A percentile compares a stretch with the other conserved stretches of the same genome.
Evolutionary conservation across 1,284 basidiomycete genomes (phyloP).

Genomic region (Mycena citricolor): DNA sequence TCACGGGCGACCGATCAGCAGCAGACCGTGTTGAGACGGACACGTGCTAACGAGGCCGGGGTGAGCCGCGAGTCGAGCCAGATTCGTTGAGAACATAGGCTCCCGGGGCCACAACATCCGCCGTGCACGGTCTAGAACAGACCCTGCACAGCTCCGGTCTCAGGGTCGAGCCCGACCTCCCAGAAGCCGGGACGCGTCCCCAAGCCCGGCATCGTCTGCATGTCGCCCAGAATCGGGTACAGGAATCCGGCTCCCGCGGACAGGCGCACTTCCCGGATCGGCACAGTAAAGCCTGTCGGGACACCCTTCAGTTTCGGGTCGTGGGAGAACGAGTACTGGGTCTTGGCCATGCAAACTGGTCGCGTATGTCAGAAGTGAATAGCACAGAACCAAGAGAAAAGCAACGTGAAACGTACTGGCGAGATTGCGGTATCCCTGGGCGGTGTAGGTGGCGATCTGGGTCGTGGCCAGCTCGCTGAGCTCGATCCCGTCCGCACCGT

Average conservation of each 20-base stretch:
- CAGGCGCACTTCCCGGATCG: constrained; percentile 86
- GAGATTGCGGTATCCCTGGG: constrained; percentile 81
- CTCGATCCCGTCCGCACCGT: constrained; percentile 87
- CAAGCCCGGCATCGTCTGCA: constrained; percentile 98
- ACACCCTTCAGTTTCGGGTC: constrained; percentile 91
- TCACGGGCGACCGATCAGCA: too few relatives aligned
- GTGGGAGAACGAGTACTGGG: constrained; percentile 94
- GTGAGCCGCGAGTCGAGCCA: constrained; percentile 19
- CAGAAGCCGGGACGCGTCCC: constrained; percentile 93
- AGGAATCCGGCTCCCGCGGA: constrained; percentile 96
- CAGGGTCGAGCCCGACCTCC: constrained; percentile 80
- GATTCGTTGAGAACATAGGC: constrained; percentile 35
- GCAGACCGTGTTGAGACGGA: constrained; percentile 41
- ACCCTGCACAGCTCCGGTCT: constrained; percentile 70
- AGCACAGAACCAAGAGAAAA: constrained; percentile 17
- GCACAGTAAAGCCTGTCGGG: constrained; percentile 89
- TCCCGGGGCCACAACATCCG: neutral
- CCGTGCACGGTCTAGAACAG: constrained; percentile 56
- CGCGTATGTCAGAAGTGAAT: constrained; percentile 15
- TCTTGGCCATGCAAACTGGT: constrained; percentile 98
- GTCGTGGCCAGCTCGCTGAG: constrained; percentile 80
- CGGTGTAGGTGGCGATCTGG: constrained; percentile 91
- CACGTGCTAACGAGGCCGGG: constrained; percentile 17
- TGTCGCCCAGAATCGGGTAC: constrained; percentile 91
- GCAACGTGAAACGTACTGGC: constrained; percentile 60